These are phyloP conservation scores for Phytophthora brassicae DNA, from an alignment of 352 stramenopile species.

Conservation along the genomic window DNA sequence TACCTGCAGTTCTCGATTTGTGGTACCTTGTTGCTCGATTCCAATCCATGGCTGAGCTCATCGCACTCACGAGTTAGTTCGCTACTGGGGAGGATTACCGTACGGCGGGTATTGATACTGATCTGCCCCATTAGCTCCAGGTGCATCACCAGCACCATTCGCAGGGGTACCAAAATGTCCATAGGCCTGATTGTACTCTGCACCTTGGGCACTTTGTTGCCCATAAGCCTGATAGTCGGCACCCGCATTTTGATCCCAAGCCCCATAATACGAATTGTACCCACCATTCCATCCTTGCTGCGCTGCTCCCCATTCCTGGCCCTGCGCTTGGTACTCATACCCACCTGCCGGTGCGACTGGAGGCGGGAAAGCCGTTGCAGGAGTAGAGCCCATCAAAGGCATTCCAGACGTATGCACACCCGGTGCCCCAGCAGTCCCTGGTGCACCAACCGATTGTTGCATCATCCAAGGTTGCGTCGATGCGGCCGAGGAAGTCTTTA, in stretches of 20 bases:
- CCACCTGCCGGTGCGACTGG: conserved; percentile 34
- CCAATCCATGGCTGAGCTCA: conserved; percentile 11
- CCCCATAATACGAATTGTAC: conserved; percentile 58
- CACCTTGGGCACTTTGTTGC: conserved; percentile 8
- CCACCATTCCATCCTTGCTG: conserved; percentile 41
- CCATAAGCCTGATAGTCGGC: conserved; percentile 43
- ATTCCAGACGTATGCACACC: conserved; percentile 24
- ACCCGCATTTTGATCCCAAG: conserved; percentile 39
- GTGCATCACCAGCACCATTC: conserved; percentile 17
- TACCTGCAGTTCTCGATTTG: conserved; percentile 24
- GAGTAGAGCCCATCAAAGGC: conserved; percentile 39
- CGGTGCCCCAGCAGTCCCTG: conserved; percentile 26
- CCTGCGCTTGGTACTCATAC: conserved; percentile 43
- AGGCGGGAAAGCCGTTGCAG: conserved; percentile 54
- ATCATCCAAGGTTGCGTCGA: conserved; percentile 67
- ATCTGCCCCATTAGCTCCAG: conserved; percentile 22
- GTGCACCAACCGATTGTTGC: conserved; percentile 45
- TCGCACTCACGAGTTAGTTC: conserved; percentile 24
- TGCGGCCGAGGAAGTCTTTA: conserved; percentile 42
- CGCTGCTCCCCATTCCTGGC: conserved; percentile 31
- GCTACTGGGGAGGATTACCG: conserved; percentile 36
- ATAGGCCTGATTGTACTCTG: conserved; percentile 40
- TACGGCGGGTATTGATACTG: conserved; percentile 58
- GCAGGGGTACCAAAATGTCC: conserved; percentile 32
- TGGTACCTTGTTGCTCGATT: no score